phyloP scores from a whole-genome alignment of 805 yeast species.

The Saturnispora diversa region DNA sequence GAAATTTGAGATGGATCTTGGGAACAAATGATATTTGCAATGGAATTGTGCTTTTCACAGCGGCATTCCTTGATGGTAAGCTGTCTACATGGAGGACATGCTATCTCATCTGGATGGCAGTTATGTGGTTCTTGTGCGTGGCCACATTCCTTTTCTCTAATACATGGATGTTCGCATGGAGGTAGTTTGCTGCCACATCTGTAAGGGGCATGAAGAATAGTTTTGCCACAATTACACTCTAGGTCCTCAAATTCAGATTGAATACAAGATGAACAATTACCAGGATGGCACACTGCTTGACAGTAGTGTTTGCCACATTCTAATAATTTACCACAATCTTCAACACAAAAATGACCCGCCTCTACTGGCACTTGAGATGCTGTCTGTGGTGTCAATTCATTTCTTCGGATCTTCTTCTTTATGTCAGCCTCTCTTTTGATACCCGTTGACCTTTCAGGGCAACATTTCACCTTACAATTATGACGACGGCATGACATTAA shows the following conservation, averaged over 20 bases:
- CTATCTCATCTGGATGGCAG: conserved; percentile 59
- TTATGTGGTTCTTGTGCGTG: conserved; percentile 61
- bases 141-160: conserved; percentile 53
- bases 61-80: conserved; percentile 24
- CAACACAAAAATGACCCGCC: conserved; percentile 65
- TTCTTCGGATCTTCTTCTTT: conserved; percentile 41
- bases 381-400: conserved; percentile 28
- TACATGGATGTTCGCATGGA: conserved; percentile 59
- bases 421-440: conserved; percentile 44
- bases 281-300: conserved; percentile 65
- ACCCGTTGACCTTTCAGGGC: conserved; percentile 59
- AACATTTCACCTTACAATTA: conserved; percentile 61
- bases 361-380: conserved; percentile 56
- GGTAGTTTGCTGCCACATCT: conserved; percentile 71
- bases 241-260: conserved; percentile 76
- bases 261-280: conserved; percentile 72
- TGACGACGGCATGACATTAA: conserved; percentile 75
- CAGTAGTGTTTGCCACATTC: conserved; percentile 64
- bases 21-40: conserved; percentile 63
- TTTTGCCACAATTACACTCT: conserved; percentile 73
- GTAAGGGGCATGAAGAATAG: conserved; percentile 73
- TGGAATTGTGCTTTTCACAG: conserved; percentile 27
- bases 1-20: conserved; percentile 46
- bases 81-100: conserved; percentile 73
- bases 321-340: conserved; percentile 52